Base-by-base conservation (phyloP, 495 filamentous ascomycete genomes). In the Penicillium ucsense region DNA sequence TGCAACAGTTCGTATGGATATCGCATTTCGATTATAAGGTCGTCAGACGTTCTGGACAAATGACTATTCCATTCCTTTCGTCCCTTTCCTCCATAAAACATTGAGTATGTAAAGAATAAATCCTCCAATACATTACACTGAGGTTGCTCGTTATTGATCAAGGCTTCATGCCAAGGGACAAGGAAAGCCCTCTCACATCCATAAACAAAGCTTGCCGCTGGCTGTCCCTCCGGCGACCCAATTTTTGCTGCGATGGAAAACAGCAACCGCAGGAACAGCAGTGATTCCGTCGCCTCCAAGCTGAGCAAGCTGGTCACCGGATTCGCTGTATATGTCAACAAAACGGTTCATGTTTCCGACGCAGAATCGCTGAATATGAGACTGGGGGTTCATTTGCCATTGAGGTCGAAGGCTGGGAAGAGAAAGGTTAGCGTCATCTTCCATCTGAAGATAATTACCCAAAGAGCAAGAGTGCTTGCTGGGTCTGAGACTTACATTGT, bases 321-420 rank as follows among this genome's bases (percentile, higher is more conserved):
- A 71, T 7, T 75, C 68, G 8, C 81, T 83, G 63, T 84, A 97
- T 5, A 98, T 78, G 61, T 98, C 92, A 3, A 97, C 86, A 52
- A 95, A 96, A 12, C 92, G 81, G 61, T 95, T 95, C 92, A 97
- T 97, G 60, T 95, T 97, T 1, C 87, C 94, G 49, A 98, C 91
- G 38, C 82, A 89, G 64, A 97, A 88, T 41, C 87, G 85, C 46
- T 94, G 83, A 5, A 89, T 77, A 28, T 79, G 80, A 41, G 89
- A 85, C 35, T 73, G 71, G 0, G 92, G 92, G 43, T 76, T 77
- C 12, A 74, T 62, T 64, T 97, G 94, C 92, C 92, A 98, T 53
- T 95, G 88, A 4, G 92, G 83, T 44, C 90, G 88, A 6, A 98
- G 73, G 49, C 94, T 95, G 10, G 68, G 76, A 5, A 72, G 57